Evolutionary conservation across 768 basidiomycete species (phyloP).

Genomic region (Leccinum uliginosum): DNA sequence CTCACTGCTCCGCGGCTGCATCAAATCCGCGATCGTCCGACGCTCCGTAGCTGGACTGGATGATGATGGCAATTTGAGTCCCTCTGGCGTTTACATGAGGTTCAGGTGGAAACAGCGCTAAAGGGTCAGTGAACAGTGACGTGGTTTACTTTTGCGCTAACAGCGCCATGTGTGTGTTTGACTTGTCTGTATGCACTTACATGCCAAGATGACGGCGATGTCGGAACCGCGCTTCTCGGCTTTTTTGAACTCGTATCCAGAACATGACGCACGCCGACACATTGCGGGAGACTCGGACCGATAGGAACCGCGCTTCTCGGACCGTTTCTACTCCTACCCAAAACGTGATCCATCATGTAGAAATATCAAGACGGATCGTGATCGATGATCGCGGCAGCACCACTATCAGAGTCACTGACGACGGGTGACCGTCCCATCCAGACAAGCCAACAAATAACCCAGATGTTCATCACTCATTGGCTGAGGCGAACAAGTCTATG

Average conservation of each 20-base stretch:
- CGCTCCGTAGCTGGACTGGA: slow-evolving; percentile 82
- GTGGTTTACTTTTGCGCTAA: not conserved
- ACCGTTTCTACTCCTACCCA: slow-evolving; percentile 85
- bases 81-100: slow-evolving; percentile 81
- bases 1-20: slow-evolving; percentile 90
- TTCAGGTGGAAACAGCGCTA: slow-evolving; percentile 92
- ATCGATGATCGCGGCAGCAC: slow-evolving; percentile 68
- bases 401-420: slow-evolving; percentile 81
- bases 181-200: slow-evolving; percentile 84
- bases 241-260: not conserved
- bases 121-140: slow-evolving; percentile 52
- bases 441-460: slow-evolving; percentile 36
- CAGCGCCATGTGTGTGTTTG: slow-evolving; percentile 23
- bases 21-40: slow-evolving; percentile 83
- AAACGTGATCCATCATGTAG: slow-evolving; percentile 47
- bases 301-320: slow-evolving; percentile 82
- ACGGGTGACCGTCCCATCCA: slow-evolving; percentile 89
- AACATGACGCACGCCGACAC: not conserved
- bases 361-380: slow-evolving; percentile 57
- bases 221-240: not conserved
- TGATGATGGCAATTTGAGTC: slow-evolving; percentile 57
- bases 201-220: slow-evolving; percentile 7
- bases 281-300: not conserved
- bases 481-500: slow-evolving; percentile 80
- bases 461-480: slow-evolving; percentile 63